Conservation (phyloP, 2,329 filamentous ascomycete genomes). For the Colletotrichum scovillei region DNA sequence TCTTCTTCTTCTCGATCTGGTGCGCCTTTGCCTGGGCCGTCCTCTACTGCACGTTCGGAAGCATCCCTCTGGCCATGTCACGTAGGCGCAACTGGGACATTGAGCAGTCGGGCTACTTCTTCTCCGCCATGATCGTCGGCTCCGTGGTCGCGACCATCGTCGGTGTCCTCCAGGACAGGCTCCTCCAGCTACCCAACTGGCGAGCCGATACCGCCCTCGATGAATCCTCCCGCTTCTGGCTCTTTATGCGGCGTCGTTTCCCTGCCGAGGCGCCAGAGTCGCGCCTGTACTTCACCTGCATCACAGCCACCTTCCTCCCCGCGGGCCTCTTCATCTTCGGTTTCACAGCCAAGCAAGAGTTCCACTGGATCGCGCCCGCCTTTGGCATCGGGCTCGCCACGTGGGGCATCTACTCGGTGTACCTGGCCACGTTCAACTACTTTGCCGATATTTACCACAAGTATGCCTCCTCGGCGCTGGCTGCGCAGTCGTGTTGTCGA, state of each 20-base stretch:
- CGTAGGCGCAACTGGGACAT: slow-evolving; percentile 75
- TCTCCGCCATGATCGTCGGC: slow-evolving; percentile 74
- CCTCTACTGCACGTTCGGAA: slow-evolving; percentile 85
- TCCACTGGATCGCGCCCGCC: slow-evolving; percentile 79
- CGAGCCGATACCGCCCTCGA: slow-evolving; percentile 42
- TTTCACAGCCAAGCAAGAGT: slow-evolving; percentile 71
- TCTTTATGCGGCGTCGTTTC: slow-evolving; percentile 57
- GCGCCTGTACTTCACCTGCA: slow-evolving; percentile 84
- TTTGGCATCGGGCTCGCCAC: slow-evolving; percentile 80
- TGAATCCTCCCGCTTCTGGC: slow-evolving; percentile 53
- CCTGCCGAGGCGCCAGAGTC: slow-evolving; percentile 74
- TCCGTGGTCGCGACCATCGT: slow-evolving; percentile 73
- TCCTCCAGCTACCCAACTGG: slow-evolving; percentile 63
- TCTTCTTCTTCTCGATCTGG: slow-evolving; percentile 92
- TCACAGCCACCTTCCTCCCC: slow-evolving; percentile 80
- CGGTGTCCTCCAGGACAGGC: slow-evolving; percentile 78
- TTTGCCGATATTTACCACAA: slow-evolving; percentile 88
- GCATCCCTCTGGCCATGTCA: slow-evolving; percentile 82
- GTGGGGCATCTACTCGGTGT: slow-evolving; percentile 88
- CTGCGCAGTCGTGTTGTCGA: slow-evolving; percentile 86
- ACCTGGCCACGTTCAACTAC: slow-evolving; percentile 92
- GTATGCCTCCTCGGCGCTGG: slow-evolving; percentile 87
- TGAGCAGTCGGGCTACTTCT: slow-evolving; percentile 71
- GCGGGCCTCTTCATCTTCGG: slow-evolving; percentile 85
- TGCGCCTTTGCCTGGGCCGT: slow-evolving; percentile 90